Conservation (phyloP, 2,329 filamentous ascomycete species). For the Claviceps cyperi region DNA sequence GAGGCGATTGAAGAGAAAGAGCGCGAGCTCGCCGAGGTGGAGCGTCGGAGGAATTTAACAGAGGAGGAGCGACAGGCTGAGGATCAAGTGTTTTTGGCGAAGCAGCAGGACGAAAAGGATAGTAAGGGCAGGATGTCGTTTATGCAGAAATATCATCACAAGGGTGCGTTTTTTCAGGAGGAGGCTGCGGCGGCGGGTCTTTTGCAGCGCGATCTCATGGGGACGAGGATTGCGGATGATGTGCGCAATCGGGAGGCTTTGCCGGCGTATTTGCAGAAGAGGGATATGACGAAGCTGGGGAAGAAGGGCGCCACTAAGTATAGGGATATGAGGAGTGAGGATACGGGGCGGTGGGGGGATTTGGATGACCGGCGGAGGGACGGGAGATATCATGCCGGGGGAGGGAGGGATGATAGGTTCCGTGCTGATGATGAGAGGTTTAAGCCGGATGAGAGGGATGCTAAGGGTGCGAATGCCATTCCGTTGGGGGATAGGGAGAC, state of each 20-base stretch:
- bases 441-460: slow-evolving; percentile 26
- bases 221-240: slow-evolving; percentile 68
- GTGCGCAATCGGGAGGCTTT: slow-evolving; percentile 67
- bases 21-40: slow-evolving; percentile 74
- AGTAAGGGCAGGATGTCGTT: slow-evolving; percentile 67
- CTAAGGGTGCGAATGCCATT: slow-evolving; percentile 54
- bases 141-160: slow-evolving; percentile 95
- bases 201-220: slow-evolving; percentile 73
- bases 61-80: slow-evolving; percentile 76
- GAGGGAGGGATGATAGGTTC: slow-evolving; percentile 59
- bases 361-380: slow-evolving; percentile 31
- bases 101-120: slow-evolving; percentile 69
- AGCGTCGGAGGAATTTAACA: slow-evolving; percentile 74
- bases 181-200: slow-evolving; percentile 63
- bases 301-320: slow-evolving; percentile 87
- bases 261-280: slow-evolving; percentile 81
- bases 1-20: slow-evolving; percentile 74
- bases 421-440: slow-evolving; percentile 44
- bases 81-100: slow-evolving; percentile 62
- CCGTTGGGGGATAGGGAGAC: slow-evolving; percentile 41
- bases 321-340: slow-evolving; percentile 73
- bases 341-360: slow-evolving; percentile 77
- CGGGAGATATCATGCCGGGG: slow-evolving; percentile 27
- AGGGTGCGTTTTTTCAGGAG: slow-evolving; percentile 87
- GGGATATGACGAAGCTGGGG: slow-evolving; percentile 87